Base-by-base conservation (phyloP, 2,329 filamentous ascomycete species). In the Phialophora tarda region DNA sequence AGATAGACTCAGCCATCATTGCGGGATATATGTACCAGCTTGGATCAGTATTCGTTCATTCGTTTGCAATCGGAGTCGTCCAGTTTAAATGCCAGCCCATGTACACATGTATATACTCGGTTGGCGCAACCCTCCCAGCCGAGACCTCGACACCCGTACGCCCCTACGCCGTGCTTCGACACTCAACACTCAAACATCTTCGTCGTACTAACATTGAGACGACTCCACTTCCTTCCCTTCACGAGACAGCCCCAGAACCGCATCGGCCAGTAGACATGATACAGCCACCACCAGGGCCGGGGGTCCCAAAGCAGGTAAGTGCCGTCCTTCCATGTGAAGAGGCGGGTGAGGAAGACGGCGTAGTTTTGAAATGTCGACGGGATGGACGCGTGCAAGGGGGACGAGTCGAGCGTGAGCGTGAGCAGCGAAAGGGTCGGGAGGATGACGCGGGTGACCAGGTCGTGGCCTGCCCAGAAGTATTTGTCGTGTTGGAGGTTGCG, bases 391-490 rank as follows among this genome's bases (percentile, higher is more conserved):
- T n/a, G n/a, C n/a, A n/a, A 63, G 17, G 14, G 69, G 44, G 10
- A 56, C 23, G 54, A 34, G 14, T 67, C 4, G 7, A 14, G 30
- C 1, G 75, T 62, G 10, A 75, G 57, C 11, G 83, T 3, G 28
- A 30, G 21, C 2, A 81, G 74, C 1, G 77, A 73, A 4, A 82
- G 70, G 0, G 85, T 67, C 0, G 84, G 86, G 0, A 82, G 74
- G 0, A 88, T 41, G 0, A 88, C 73, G 1, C 83, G 76, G 1
- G 82, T 79, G 1, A 88, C 78, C 0, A 91, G 62, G 64, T 91
- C 89, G 69, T 91, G 88, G 0, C 85, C 87, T n/a, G 88, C 74
- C 89, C 89, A 91, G 76, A 89, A 90, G 71, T 83, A 84, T 72
- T 71, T 50, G 62, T 69, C 62, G 75, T 65, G 48, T 66, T 64